Evolutionary conservation across 495 filamentous ascomycete genomes (phyloP), one percentile per base, ranked within the genome.

Genomic region (Aspergillus affinis): DNA sequence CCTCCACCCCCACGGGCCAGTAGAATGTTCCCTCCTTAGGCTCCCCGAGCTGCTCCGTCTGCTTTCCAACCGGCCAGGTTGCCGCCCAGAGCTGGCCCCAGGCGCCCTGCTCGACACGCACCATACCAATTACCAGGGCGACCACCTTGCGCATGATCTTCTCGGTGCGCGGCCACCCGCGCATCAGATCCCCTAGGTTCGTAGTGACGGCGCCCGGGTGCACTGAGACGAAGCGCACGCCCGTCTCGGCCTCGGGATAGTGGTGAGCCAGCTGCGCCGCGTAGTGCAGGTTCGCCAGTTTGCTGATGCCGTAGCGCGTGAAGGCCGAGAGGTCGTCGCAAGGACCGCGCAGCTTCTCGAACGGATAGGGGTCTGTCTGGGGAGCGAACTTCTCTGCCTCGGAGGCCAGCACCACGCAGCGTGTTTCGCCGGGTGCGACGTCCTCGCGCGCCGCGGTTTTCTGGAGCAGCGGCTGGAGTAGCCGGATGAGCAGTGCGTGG

Each of bases 401-500:
- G 13, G 74, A 78, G 55, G 51, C 70, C 19, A 81, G 49, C 51
- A 54, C n/a, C 26, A 54, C 51, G 18, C 23, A 27, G 21, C 51
- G 51, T 9, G 51, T 54, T 18, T 32, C 51, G 10, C 51, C 51
- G 3, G 18, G 26, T 6, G 21, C 8, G n/a, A 54, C 51, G 6
- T 32, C 54, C 36, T 57, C 54, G 21, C 36, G 20, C 36, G 20
- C 18, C 12, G 80, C 77, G 5, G 83, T 85, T 20, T 66, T 58
- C 44, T 69, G 64, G 8, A 90, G 69, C 5, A 74, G 69, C 2
- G 84, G 83, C 7, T 87, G 69, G 6, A 90, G 69, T 0, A 83
- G 73, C 48, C 78, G 76, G 36, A 80, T 82, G 15, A 90, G 69
- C 0, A 88, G 75, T 26, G 80, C 81, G 61, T 87, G 86, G 9